phyloP scores from a whole-genome alignment of 164 flowering plant genomes.

The Euptelea pleiosperma region DNA sequence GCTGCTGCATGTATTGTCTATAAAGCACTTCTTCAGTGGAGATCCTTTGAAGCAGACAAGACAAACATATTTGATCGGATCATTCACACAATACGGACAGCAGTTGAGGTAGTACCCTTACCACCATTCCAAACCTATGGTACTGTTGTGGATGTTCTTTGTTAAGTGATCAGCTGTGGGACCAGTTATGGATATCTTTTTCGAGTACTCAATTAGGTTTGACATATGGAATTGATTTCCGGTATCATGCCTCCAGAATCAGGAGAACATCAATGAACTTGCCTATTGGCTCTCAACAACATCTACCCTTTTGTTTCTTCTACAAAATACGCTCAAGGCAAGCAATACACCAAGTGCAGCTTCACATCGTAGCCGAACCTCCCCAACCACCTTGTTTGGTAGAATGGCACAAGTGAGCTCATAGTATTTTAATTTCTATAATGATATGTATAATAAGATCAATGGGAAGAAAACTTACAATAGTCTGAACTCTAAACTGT shows the following conservation, averaged over 20 bases:
- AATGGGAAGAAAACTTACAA: neutral
- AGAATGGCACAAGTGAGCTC: conserved; percentile 69
- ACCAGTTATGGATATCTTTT: neutral
- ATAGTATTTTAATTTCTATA: neutral
- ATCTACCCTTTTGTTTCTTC: conserved; percentile 65
- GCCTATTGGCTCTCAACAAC: conserved; percentile 81
- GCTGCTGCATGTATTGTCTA: conserved; percentile 61
- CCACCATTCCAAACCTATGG: neutral
- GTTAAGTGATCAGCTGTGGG: neutral
- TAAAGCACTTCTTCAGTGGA: conserved; percentile 76
- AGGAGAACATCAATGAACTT: conserved; percentile 44
- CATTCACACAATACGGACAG: conserved; percentile 55
- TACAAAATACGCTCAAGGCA: conserved; percentile 71
- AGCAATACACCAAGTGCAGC: conserved; percentile 33
- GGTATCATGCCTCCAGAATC: conserved; percentile 31
- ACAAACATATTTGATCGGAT: conserved; percentile 70
- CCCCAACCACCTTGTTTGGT: conserved; percentile 58
- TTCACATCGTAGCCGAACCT: conserved; percentile 39
- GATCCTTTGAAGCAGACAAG: conserved; percentile 83
- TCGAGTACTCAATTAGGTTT: too few relatives aligned
- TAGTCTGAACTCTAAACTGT: conserved; percentile 1
- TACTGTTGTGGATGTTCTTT: neutral
- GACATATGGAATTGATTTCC: conserved; percentile 6
- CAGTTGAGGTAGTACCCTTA: conserved; percentile 48
- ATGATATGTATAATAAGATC: neutral